phyloP scores from a whole-genome alignment of 805 yeast genomes.

The Schwanniomyces sp. region DNA sequence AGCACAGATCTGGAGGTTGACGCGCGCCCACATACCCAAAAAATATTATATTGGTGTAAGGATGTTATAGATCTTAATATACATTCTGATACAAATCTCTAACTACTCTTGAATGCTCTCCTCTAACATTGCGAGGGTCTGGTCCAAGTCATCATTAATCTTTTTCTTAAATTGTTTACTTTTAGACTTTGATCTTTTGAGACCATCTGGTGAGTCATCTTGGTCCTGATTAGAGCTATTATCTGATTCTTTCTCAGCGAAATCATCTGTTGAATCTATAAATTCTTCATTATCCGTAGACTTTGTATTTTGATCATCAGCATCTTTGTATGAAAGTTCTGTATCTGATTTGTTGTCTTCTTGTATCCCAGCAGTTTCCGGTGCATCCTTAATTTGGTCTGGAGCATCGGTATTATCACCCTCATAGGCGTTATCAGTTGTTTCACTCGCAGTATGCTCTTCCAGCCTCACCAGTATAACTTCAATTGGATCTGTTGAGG shows the following conservation, averaged over 20 bases:
- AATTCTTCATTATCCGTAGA: constrained; percentile 11
- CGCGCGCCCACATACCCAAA: not conserved
- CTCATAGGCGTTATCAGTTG: not conserved
- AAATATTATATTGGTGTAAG: not conserved
- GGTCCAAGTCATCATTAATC: constrained; percentile 33
- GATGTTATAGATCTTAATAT: not conserved
- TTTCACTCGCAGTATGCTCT: not conserved
- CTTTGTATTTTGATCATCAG: not conserved
- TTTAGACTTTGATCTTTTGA: constrained; percentile 28
- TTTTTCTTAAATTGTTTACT: constrained; percentile 34
- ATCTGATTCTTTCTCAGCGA: constrained; percentile 2
- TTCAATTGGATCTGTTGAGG: not conserved
- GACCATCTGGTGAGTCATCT: not conserved
- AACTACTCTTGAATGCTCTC: constrained; percentile 29
- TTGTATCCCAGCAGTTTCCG: not conserved
- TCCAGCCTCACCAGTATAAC: not conserved
- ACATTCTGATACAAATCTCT: not conserved
- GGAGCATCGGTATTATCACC: not conserved
- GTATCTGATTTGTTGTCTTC: not conserved
- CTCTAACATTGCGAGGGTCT: constrained; percentile 38
- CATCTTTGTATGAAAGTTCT: not conserved
- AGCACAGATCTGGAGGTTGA: not conserved
- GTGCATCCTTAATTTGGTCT: not conserved
- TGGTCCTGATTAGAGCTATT: not conserved
- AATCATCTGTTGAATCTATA: constrained; percentile 16